phyloP scores from a whole-genome alignment of 768 basidiomycete species.

The Leccinum ochraceum region DNA sequence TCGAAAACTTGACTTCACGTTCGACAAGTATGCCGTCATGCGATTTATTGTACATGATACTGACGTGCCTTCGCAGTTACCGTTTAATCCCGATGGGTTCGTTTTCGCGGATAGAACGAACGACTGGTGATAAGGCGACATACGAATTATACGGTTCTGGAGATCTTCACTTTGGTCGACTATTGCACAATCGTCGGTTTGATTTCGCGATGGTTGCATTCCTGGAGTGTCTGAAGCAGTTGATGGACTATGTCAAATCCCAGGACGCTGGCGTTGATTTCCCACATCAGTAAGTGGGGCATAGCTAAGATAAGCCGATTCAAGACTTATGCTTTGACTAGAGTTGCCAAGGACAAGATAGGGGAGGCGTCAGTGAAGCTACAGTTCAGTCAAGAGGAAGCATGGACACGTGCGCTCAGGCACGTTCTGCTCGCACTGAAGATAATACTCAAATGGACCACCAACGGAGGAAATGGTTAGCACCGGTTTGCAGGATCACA shows the following conservation, averaged over 20 bases:
- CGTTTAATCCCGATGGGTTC: conserved; percentile 93
- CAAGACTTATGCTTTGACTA: conserved; percentile 29
- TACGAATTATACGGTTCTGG: conserved; percentile 97
- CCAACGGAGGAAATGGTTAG: conserved; percentile 71
- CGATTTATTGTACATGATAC: not conserved
- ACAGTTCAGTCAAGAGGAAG: conserved; percentile 93
- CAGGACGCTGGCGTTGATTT: conserved; percentile 75
- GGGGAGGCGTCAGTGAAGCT: conserved; percentile 93
- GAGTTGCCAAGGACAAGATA: conserved; percentile 92
- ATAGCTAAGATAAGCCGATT: not conserved
- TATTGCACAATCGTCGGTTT: conserved; percentile 94
- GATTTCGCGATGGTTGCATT: conserved; percentile 97
- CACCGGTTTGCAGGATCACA: not conserved
- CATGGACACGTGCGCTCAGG: conserved; percentile 91
- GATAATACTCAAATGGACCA: conserved; percentile 85
- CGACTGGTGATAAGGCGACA: conserved; percentile 73
- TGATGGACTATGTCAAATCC: conserved; percentile 82
- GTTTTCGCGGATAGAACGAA: conserved; percentile 89
- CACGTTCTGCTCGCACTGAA: conserved; percentile 90
- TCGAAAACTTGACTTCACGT: conserved; percentile 86
- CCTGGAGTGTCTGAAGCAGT: conserved; percentile 89
- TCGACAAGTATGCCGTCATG: conserved; percentile 64
- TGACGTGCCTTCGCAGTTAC: conserved; percentile 55
- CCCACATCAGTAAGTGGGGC: conserved; percentile 75
- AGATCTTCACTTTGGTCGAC: conserved; percentile 82